Base-by-base conservation (phyloP, 2,329 filamentous ascomycete genomes). In the Penicillium sp. region DNA sequence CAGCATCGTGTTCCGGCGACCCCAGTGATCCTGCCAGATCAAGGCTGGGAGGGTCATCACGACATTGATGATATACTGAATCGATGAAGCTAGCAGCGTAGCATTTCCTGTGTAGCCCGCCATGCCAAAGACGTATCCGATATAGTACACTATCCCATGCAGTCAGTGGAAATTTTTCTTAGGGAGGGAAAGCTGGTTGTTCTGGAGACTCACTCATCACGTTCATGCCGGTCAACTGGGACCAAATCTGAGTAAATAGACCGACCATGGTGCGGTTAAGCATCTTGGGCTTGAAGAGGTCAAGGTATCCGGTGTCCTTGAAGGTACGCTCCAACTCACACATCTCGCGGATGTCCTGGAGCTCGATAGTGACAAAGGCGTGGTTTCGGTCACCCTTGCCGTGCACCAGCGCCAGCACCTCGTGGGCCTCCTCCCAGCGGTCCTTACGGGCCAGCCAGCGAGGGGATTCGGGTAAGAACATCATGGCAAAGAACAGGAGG, bases 21-120 rank as follows among this genome's bases (percentile, higher is more conserved):
- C 89, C 82, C 86, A 89, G 49, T 79, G 77, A 61, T 93, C 89
- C 61, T 91, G 81, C 73, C 77, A 91, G 43, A 91, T 70, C 18
- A 92, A 80, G 1, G 88, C 88, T 0, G 88, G 88, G 2, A 91
- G 68, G 0, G 89, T 92, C 83, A 90, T 87, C 34, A 85, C 57
- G 1, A 92, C 88, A 68, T 91, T 91, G 75, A 92, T 88, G 61
- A 91, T 79, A 68, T 88, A 89, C 64, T 89, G 84, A 58, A 89
- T 88, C 7, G 81, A 83, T 12, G 84, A 86, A 7, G 86, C 80
- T 32, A 88, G 69, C 12, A 90, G 77, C 15, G 84, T 80, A 43
- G 77, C 80, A 59, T 81, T 78, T 6, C 78, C 78, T 3, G 71
- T 75, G 5, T 87, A 75, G 15, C 85, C 85, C 23, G 86, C 85